These are phyloP conservation scores for Fusarium sp. DNA, from an alignment of 2,329 filamentous ascomycete genomes.

Conservation along the genomic window DNA sequence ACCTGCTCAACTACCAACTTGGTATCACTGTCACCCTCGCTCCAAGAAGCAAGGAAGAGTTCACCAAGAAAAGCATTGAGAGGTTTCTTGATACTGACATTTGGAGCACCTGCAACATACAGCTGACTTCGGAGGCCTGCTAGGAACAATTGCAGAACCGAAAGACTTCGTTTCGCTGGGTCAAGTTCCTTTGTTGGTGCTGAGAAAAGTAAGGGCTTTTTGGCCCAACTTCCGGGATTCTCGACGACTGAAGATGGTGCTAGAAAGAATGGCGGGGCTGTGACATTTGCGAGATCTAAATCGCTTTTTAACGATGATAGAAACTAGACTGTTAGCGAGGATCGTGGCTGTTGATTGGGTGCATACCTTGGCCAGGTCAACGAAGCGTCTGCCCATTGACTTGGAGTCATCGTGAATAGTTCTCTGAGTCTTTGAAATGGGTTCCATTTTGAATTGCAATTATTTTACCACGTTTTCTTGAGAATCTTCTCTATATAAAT, in stretches of 20 bases:
- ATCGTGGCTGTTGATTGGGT: no score
- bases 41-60: slow-evolving; percentile 57
- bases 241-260: slow-evolving; percentile 60
- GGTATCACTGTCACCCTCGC: slow-evolving; percentile 39
- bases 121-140: slow-evolving; percentile 57
- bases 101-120: slow-evolving; percentile 57
- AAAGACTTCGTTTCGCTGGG: slow-evolving; percentile 54
- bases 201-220: slow-evolving; percentile 58
- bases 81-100: slow-evolving; percentile 61
- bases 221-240: slow-evolving; percentile 60
- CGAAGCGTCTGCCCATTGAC: slow-evolving; percentile 24
- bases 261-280: slow-evolving; percentile 60
- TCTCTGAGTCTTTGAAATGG: slow-evolving; percentile 7
- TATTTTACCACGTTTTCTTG: accelerated
- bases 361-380: slow-evolving; percentile 31
- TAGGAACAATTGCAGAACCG: slow-evolving; percentile 59
- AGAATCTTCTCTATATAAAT: not conserved
- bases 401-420: slow-evolving; percentile 27
- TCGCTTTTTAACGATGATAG: slow-evolving; percentile 50
- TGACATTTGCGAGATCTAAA: slow-evolving; percentile 60
- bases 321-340: slow-evolving; percentile 15
- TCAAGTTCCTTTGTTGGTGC: slow-evolving; percentile 57
- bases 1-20: slow-evolving; percentile 58
- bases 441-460: not conserved
- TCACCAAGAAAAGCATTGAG: slow-evolving; percentile 64